Conservation (phyloP, 768 basidiomycete species). For the Trametes cubensis region DNA sequence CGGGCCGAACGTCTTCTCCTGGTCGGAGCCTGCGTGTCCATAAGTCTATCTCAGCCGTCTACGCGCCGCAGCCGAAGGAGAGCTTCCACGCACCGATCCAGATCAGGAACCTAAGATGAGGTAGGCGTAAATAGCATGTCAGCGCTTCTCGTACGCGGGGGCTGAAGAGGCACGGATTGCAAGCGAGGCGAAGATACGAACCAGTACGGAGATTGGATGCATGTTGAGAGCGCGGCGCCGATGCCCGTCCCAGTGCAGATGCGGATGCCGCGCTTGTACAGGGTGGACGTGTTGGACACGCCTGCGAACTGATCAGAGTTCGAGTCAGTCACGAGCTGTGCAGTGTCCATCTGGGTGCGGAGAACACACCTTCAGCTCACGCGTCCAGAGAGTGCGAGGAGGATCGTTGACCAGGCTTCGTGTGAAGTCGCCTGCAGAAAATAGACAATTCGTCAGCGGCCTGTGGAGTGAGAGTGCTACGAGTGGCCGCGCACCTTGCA, state of each 20-base stretch:
- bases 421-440: conserved; percentile 67
- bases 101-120: conserved; percentile 63
- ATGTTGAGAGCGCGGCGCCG: conserved; percentile 77
- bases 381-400: conserved; percentile 74
- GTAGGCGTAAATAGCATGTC: conserved; percentile 3
- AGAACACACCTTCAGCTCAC: conserved; percentile 67
- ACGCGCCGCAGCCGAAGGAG: conserved; percentile 3
- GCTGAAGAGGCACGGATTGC: background rate
- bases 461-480: background rate
- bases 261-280: conserved; percentile 81
- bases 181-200: conserved; percentile 34
- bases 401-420: conserved; percentile 68
- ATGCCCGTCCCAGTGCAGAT: conserved; percentile 84
- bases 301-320: conserved; percentile 59
- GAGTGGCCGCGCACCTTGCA: conserved; percentile 45
- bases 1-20: conserved; percentile 83
- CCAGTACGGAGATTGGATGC: conserved; percentile 76
- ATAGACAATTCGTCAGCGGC: conserved; percentile 23
- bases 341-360: background rate
- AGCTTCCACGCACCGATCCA: conserved; percentile 59
- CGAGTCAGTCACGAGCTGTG: conserved; percentile 7
- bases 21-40: conserved; percentile 62
- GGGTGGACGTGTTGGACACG: conserved; percentile 75
- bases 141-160: conserved; percentile 2
- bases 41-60: conserved; percentile 26